A percentile compares a stretch with the other conserved stretches of the same genome.
Conservation (phyloP, 257 asterid genomes). For the Solanum gracilifrons region DNA sequence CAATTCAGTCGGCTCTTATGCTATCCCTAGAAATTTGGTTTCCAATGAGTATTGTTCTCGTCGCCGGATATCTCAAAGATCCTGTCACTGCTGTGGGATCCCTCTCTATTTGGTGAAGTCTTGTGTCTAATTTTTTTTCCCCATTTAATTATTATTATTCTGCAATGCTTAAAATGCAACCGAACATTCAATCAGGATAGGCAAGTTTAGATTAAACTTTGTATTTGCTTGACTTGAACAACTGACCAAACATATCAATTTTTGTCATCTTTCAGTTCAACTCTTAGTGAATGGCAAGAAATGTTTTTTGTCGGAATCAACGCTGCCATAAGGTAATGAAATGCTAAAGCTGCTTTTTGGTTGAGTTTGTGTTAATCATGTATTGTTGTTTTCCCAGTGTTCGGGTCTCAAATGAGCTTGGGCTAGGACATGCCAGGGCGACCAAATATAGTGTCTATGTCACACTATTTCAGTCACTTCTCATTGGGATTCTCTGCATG, state of each 20-base stretch:
- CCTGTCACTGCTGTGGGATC: slow-evolving; percentile 72
- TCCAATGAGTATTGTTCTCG: slow-evolving; percentile 63
- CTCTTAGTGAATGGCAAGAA: slow-evolving; percentile 51
- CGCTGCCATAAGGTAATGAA: slow-evolving; percentile 66
- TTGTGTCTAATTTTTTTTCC: neutral
- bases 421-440: slow-evolving; percentile 59
- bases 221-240: no score
- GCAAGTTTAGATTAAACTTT: neutral
- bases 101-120: slow-evolving; percentile 64
- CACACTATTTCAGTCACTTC: slow-evolving; percentile 22
- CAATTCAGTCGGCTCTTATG: slow-evolving; percentile 80
- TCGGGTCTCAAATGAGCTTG: slow-evolving; percentile 64
- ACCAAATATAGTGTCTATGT: slow-evolving; percentile 41
- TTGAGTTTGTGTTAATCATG: neutral
- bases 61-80: slow-evolving; percentile 58
- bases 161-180: no score
- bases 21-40: slow-evolving; percentile 83
- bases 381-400: slow-evolving; percentile 17
- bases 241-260: neutral
- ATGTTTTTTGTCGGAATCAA: slow-evolving; percentile 76
- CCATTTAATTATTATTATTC: neutral
- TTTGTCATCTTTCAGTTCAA: slow-evolving; percentile 37
- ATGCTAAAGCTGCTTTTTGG: no score
- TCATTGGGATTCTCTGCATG: slow-evolving; percentile 34
- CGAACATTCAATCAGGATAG: no score